These are phyloP conservation scores for Venturia carpophila DNA, from an alignment of 2,329 filamentous ascomycete species.

Conservation along the genomic window DNA sequence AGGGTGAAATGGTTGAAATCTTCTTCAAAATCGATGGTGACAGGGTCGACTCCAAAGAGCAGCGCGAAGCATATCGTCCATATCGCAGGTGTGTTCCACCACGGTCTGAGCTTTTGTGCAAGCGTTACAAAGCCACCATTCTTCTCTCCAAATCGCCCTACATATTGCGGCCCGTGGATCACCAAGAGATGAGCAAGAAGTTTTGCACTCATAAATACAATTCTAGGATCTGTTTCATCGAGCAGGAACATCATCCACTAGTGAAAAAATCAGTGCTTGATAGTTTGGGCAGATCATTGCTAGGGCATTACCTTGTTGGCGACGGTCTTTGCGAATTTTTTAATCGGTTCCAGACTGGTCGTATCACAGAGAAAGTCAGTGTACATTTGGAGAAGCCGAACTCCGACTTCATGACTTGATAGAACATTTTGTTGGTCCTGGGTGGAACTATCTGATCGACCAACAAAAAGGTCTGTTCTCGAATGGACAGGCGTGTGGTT, in stretches of 20 bases:
- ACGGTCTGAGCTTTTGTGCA: conserved; percentile 70
- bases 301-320: conserved; percentile 68
- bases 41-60: conserved; percentile 76
- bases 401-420: conserved; percentile 62
- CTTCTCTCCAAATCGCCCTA: conserved; percentile 76
- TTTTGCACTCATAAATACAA: conserved; percentile 71
- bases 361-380: conserved; percentile 69
- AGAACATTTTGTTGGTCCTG: conserved; percentile 25
- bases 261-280: neutral
- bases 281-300: neutral
- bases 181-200: conserved; percentile 78
- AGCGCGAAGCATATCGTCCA: conserved; percentile 88
- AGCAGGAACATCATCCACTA: conserved; percentile 89
- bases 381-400: conserved; percentile 69
- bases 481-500: neutral
- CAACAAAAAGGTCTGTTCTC: neutral
- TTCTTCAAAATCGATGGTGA: conserved; percentile 62
- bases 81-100: conserved; percentile 78
- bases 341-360: conserved; percentile 59
- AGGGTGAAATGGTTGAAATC: conserved; percentile 69
- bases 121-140: conserved; percentile 83
- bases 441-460: conserved; percentile 8
- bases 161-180: conserved; percentile 73
- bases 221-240: conserved; percentile 74
- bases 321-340: conserved; percentile 86